phyloP scores from a whole-genome alignment of 768 basidiomycete genomes.

The Amanita jacksonii region DNA sequence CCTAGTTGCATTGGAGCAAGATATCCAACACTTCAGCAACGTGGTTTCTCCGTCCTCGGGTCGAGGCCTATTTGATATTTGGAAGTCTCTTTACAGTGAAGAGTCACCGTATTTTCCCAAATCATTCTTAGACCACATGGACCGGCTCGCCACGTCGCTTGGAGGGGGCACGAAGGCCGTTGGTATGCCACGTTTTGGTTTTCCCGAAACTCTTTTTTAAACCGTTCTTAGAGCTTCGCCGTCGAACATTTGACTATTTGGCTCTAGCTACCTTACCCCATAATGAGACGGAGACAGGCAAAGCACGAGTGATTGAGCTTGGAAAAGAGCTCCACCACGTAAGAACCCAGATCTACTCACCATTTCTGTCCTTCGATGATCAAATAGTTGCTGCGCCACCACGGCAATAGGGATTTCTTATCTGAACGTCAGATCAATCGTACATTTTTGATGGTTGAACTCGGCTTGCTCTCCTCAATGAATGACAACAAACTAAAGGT shows the following conservation, averaged over 20 bases:
- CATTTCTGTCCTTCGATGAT: neutral
- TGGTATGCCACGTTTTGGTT: slow-evolving; percentile 12
- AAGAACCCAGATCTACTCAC: neutral
- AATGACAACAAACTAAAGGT: neutral
- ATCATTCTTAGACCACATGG: slow-evolving; percentile 13
- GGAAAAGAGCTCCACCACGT: slow-evolving; percentile 17
- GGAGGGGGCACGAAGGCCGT: slow-evolving; percentile 11
- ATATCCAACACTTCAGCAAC: slow-evolving; percentile 31
- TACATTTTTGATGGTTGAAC: slow-evolving; percentile 1
- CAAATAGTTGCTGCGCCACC: neutral
- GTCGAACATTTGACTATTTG: slow-evolving; percentile 32
- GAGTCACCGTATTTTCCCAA: neutral
- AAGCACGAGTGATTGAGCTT: slow-evolving; percentile 9
- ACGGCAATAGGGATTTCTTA: no score
- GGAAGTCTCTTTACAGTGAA: slow-evolving; percentile 28
- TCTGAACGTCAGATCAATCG: neutral
- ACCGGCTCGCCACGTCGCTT: slow-evolving; percentile 13
- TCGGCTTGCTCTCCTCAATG: neutral
- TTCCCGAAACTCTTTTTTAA: neutral
- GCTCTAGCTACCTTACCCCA: slow-evolving; percentile 25
- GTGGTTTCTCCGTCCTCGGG: slow-evolving; percentile 59
- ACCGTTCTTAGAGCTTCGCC: slow-evolving; percentile 24
- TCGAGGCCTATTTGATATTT: slow-evolving; percentile 61
- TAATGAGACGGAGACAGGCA: slow-evolving; percentile 13
- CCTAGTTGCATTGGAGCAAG: slow-evolving; percentile 24